Base-by-base conservation (phyloP, 768 basidiomycete species). In the Dacryopinax spathularia region DNA sequence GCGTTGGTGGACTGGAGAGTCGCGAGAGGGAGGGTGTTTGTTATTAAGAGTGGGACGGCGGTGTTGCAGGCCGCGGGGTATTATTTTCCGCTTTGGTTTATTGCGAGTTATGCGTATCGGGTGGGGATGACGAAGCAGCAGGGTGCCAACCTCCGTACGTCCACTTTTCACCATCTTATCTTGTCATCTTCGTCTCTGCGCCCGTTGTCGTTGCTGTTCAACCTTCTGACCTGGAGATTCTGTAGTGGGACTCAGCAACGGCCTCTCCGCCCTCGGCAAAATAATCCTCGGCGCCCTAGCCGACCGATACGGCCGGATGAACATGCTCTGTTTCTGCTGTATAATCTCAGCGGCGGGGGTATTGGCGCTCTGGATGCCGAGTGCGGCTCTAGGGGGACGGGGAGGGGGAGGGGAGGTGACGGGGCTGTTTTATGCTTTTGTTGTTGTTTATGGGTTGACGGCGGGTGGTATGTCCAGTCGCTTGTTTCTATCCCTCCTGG, bases 231-330 rank as follows among this genome's bases (percentile, higher is more conserved):
- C 15, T 18, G 25, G 48, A 56, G 25, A 9, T 29, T 6, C 13
- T 29, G 15, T 9, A 56, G 48, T 56, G 25, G 48, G 48, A 18
- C 48, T 56, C 25, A 65, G 37, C 61, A 70, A 70, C 56, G 69
- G 66, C 29, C 65, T 64, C 41, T 69, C 67, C 62, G 69, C 69
- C 7, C 62, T 68, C 27, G 68, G 69, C 48, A 69, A 69, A 61
- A 67, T 69, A 36, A 44, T 63, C 44, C 61, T 68, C 33, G 69
- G 69, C 20, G 48, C 63, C n/a, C 22, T 68, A 15, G 69, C 69
- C 10, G 69, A 69, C 37, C 63, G 68, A 9, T 65, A 33, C 31
- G 69, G 69, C 18, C 33, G 66, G 31, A 60, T 67, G 34, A 65
- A 69, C 35, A 63, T 64, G 20, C 61, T 69, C 15, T 60, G 65